Conservation (phyloP, 2,329 filamentous ascomycete genomes). For the Diaporthe ilicicola region DNA sequence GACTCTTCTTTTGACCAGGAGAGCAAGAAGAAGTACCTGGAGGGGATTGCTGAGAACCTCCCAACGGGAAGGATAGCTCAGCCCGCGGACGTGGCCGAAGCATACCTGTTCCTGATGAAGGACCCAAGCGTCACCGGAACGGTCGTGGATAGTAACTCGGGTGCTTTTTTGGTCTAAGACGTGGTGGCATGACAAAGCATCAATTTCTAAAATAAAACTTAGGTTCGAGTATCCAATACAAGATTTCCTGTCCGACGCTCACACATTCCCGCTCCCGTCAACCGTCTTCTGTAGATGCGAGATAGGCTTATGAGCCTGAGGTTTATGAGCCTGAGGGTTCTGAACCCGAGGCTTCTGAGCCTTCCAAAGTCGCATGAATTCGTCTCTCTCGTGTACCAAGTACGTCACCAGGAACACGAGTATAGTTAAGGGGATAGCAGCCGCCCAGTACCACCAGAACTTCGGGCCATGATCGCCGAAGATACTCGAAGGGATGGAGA, state of each 20-base stretch:
- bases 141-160: slow-evolving; percentile 37
- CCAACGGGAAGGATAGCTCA: slow-evolving; percentile 36
- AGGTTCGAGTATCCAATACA: background rate
- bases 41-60: slow-evolving; percentile 30
- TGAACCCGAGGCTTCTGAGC: background rate
- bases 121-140: slow-evolving; percentile 40
- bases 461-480: background rate
- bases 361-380: slow-evolving; percentile 17
- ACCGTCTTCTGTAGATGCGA: background rate
- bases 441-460: slow-evolving; percentile 26
- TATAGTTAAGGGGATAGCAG: slow-evolving; percentile 22
- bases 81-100: slow-evolving; percentile 42
- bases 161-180: slow-evolving; percentile 34
- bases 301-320: background rate
- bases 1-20: slow-evolving; percentile 38
- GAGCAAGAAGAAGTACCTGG: slow-evolving; percentile 35
- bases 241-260: no score
- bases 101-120: slow-evolving; percentile 42
- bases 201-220: no score
- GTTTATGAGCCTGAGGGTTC: background rate
- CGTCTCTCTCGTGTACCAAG: slow-evolving; percentile 25
- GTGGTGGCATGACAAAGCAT: no score
- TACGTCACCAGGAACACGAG: slow-evolving; percentile 27
- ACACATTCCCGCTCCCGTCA: background rate
- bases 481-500: slow-evolving; percentile 13